Conservation (phyloP, 2,329 filamentous ascomycete species). For the Botrytis medusae region DNA sequence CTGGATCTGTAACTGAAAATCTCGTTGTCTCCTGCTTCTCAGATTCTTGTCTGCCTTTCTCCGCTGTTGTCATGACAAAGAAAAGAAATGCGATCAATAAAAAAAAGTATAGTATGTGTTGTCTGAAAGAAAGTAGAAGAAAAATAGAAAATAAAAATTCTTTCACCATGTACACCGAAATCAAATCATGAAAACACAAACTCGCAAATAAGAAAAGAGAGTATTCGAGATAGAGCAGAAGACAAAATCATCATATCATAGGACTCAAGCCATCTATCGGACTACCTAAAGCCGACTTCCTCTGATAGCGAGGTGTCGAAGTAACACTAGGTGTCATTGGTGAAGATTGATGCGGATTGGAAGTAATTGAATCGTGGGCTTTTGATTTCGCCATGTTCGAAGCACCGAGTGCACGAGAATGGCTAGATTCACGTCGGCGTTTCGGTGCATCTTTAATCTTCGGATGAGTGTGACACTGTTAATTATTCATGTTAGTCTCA, state of each 20-base stretch:
- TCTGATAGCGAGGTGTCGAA: slow-evolving; percentile 41
- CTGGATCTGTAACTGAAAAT: not conserved
- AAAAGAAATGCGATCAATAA: not conserved
- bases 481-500: slow-evolving; percentile 19
- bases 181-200: not conserved
- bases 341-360: slow-evolving; percentile 40
- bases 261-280: slow-evolving; percentile 46
- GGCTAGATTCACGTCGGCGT: slow-evolving; percentile 61
- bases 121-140: not conserved
- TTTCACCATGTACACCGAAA: not conserved
- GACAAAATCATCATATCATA: slow-evolving; percentile 46
- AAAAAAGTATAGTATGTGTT: not conserved
- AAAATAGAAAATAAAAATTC: slow-evolving; percentile 10
- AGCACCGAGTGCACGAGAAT: slow-evolving; percentile 41
- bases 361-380: slow-evolving; percentile 14
- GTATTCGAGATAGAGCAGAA: slow-evolving; percentile 20
- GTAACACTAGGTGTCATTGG: slow-evolving; percentile 46
- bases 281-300: slow-evolving; percentile 34
- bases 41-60: not conserved
- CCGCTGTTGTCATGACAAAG: not conserved
- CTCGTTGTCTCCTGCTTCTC: not conserved
- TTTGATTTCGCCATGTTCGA: slow-evolving; percentile 47
- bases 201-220: not conserved
- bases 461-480: slow-evolving; percentile 65
- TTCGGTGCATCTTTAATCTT: slow-evolving; percentile 72